Conservation (phyloP, 106 monocot genomes). For the Allium cepa region DNA sequence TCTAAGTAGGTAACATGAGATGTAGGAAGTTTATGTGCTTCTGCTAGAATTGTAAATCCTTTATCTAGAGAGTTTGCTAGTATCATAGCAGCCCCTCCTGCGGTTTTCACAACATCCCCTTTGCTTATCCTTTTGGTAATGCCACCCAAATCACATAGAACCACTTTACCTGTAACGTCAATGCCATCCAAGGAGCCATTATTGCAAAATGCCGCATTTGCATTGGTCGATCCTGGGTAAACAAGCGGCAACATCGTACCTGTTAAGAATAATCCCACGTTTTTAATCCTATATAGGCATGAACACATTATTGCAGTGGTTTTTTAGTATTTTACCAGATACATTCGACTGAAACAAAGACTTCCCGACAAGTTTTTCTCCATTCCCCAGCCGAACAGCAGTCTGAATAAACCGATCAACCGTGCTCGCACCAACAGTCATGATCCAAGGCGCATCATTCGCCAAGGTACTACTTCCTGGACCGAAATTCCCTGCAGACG, state of each 20-base stretch:
- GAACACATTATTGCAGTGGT: too few species aligned
- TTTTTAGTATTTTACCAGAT: neutral
- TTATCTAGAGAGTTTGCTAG: neutral
- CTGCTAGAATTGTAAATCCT: constrained; percentile 5
- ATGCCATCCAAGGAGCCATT: constrained; percentile 15
- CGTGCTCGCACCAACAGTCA: constrained; percentile 9
- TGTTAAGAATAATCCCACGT: neutral
- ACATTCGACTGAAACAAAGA: neutral
- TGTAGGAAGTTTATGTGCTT: constrained; percentile 14
- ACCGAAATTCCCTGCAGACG: constrained; percentile 1
- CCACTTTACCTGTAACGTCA: constrained; percentile 25
- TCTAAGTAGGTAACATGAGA: constrained; percentile 20
- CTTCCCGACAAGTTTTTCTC: neutral
- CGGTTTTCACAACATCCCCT: constrained; percentile 17
- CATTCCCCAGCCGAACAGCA: neutral
- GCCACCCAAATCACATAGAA: constrained; percentile 17
- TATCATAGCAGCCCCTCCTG: constrained; percentile 37
- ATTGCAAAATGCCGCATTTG: neutral
- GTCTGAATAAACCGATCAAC: neutral
- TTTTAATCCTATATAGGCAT: too few species aligned
- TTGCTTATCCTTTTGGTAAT: neutral
- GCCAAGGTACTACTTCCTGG: neutral
- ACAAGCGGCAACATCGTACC: constrained; percentile 7
- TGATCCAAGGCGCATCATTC: constrained; percentile 12
- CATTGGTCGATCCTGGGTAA: constrained; percentile 2